Conservation (phyloP, 441 rosid species). For the Arabidopsis hybrid region DNA sequence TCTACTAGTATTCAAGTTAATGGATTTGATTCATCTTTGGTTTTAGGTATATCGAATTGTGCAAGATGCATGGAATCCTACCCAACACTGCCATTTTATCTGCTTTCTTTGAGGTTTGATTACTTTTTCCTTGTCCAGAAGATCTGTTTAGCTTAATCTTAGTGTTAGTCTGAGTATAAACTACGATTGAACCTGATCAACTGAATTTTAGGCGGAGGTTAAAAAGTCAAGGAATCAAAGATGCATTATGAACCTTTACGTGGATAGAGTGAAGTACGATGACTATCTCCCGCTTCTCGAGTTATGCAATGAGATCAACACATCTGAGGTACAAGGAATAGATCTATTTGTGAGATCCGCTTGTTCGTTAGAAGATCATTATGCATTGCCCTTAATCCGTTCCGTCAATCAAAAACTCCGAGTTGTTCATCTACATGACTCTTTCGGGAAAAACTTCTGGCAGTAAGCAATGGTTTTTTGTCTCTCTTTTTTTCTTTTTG, state of each 20-base stretch:
- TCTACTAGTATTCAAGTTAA: constrained; percentile 12
- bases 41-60: constrained; percentile 66
- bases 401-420: constrained; percentile 66
- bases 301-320: constrained; percentile 57
- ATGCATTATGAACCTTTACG: constrained; percentile 61
- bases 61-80: constrained; percentile 60
- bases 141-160: not conserved
- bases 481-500: not conserved
- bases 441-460: constrained; percentile 73
- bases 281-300: constrained; percentile 79
- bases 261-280: constrained; percentile 66
- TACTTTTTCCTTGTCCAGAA: constrained; percentile 12
- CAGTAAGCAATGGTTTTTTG: constrained; percentile 53
- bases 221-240: constrained; percentile 55
- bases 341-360: constrained; percentile 66
- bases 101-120: constrained; percentile 68
- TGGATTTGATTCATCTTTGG: constrained; percentile 26
- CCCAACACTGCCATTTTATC: constrained; percentile 67
- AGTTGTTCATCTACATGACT: constrained; percentile 62
- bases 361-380: constrained; percentile 62
- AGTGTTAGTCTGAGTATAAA: not conserved
- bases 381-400: constrained; percentile 68
- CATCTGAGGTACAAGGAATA: constrained; percentile 76
- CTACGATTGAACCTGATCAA: not conserved
- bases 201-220: constrained; percentile 60